These are phyloP conservation scores for Cicer yamashitae DNA, from an alignment of 306 rosid species.

Conservation along the genomic window DNA sequence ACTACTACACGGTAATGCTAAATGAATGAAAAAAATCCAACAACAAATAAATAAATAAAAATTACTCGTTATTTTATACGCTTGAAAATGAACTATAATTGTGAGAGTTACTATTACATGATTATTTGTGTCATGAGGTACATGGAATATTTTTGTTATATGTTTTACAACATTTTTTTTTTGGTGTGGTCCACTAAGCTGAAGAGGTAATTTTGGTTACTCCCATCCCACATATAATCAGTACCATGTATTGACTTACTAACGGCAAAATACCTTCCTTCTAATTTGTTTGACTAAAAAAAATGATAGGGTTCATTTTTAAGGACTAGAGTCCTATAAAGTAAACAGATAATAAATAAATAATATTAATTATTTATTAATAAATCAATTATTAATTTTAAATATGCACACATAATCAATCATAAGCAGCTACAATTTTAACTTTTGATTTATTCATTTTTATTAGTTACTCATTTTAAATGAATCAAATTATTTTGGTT, in stretches of 20 bases:
- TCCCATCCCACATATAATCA: conserved; percentile 7
- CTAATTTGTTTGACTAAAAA: conserved; percentile 31
- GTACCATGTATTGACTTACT: conserved; percentile 42
- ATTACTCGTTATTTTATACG: neutral
- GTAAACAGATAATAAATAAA: too few relatives aligned
- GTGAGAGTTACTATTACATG: neutral
- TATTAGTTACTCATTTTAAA: too few relatives aligned
- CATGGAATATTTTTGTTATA: neutral
- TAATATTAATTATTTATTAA: too few relatives aligned
- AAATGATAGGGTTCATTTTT: conserved; percentile 35
- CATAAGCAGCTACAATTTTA: too few relatives aligned
- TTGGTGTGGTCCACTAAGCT: conserved; percentile 22
- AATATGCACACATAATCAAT: too few relatives aligned
- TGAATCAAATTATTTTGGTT: too few relatives aligned
- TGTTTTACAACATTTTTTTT: neutral
- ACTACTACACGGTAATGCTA: neutral
- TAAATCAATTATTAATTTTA: too few relatives aligned
- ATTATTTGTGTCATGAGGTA: neutral
- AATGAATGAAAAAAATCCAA: neutral
- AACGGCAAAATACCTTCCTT: conserved; percentile 29
- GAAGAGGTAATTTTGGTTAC: conserved; percentile 15
- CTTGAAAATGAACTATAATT: neutral
- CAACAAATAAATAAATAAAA: neutral
- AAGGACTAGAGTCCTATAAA: too few relatives aligned
- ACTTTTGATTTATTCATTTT: too few relatives aligned